phyloP scores from a whole-genome alignment of 352 stramenopile genomes.

The Pythium sukuiense region DNA sequence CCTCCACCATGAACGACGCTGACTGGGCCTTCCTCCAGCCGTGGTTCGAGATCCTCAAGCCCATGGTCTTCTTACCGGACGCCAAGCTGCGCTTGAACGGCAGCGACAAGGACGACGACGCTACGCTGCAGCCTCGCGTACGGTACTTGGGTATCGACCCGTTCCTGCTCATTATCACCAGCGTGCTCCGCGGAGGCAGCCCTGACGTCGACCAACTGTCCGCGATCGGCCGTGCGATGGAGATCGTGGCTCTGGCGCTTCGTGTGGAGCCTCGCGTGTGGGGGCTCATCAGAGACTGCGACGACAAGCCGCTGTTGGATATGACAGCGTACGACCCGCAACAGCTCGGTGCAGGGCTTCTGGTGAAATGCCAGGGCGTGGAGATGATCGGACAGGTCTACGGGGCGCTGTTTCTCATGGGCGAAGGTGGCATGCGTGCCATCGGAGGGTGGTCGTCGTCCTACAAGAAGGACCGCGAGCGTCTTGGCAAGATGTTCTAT shows the following conservation, averaged over 20 bases:
- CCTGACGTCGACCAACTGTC: conserved; percentile 17
- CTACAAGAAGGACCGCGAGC: background rate
- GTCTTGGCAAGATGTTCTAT: background rate
- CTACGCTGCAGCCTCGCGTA: background rate
- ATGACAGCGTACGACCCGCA: background rate
- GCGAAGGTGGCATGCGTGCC: background rate
- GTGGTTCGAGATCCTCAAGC: background rate
- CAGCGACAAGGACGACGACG: background rate
- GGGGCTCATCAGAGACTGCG: background rate
- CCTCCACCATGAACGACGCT: background rate
- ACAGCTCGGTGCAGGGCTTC: background rate
- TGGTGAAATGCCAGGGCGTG: background rate
- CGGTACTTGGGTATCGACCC: background rate
- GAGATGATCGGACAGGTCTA: background rate
- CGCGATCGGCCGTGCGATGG: background rate
- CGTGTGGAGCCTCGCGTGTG: conserved; percentile 5
- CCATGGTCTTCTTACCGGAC: background rate
- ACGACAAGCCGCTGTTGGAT: background rate
- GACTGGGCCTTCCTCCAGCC: background rate
- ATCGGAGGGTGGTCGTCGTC: too few species aligned
- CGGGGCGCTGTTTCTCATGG: background rate
- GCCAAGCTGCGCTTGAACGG: background rate
- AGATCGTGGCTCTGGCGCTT: conserved; percentile 1
- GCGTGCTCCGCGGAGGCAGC: background rate
- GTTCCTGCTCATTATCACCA: background rate